These are phyloP conservation scores for Alnus glutinosa DNA, from an alignment of 306 rosid genomes.

Conservation along the genomic window DNA sequence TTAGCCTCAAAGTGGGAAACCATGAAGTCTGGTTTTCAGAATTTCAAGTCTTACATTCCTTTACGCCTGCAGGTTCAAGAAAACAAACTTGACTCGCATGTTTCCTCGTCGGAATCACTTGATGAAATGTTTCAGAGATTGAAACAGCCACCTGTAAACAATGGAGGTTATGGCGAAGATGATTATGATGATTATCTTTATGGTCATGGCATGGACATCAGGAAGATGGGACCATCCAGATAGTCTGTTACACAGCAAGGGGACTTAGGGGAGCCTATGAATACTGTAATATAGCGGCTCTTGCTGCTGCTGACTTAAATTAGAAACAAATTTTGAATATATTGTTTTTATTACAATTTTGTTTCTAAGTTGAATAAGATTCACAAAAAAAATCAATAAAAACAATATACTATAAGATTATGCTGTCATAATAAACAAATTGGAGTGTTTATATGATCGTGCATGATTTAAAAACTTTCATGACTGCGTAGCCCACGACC, in stretches of 20 bases:
- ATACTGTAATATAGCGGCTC: too few species aligned
- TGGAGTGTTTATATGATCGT: too few species aligned
- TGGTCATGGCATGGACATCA: conserved; percentile 34
- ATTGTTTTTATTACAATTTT: too few species aligned
- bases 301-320: too few species aligned
- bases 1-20: conserved; percentile 73
- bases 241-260: conserved; percentile 4
- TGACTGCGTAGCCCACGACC: too few species aligned
- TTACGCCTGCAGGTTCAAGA: conserved; percentile 44
- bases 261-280: background rate
- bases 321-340: too few species aligned
- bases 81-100: conserved; percentile 35
- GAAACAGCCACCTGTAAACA: conserved; percentile 54
- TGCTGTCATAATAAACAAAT: too few species aligned
- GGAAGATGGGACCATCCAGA: conserved; percentile 33
- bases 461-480: too few species aligned
- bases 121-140: conserved; percentile 86
- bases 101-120: conserved; percentile 65
- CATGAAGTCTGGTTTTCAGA: conserved; percentile 66
- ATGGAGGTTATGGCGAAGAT: conserved; percentile 36
- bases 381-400: too few species aligned
- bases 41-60: conserved; percentile 65
- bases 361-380: too few species aligned
- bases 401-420: too few species aligned
- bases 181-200: conserved; percentile 3